These are phyloP conservation scores for Periconia digitata DNA, from an alignment of 2,329 filamentous ascomycete genomes.

Conservation along the genomic window DNA sequence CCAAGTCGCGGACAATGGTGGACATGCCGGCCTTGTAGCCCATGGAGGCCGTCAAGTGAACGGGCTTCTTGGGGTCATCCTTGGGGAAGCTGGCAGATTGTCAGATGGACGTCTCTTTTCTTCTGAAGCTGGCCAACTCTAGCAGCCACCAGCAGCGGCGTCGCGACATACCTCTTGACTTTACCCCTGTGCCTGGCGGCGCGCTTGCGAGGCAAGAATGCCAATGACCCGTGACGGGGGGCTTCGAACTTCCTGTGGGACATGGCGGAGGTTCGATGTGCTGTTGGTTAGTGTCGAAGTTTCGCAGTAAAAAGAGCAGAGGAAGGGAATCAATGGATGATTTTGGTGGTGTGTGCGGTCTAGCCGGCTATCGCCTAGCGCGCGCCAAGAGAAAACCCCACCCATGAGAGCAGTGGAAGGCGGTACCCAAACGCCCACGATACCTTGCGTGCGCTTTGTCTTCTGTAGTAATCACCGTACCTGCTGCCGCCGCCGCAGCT, in stretches of 20 bases:
- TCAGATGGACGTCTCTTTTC: too few species aligned
- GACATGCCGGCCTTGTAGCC: conserved; percentile 99
- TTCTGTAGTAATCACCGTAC: too few species aligned
- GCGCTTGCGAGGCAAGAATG: conserved; percentile 70
- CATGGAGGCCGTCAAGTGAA: conserved; percentile 97
- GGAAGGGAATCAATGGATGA: conserved; percentile 3
- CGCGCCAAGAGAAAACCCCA: neutral
- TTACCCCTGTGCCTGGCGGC: conserved; percentile 92
- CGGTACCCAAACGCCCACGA: conserved; percentile 6
- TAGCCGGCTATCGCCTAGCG: neutral
- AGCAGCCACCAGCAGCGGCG: too few species aligned
- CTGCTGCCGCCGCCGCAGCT: conserved; percentile 22
- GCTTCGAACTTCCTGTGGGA: conserved; percentile 76
- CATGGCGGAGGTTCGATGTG: conserved; percentile 43
- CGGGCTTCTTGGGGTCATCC: conserved; percentile 99
- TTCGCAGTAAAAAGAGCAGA: conserved; percentile 19
- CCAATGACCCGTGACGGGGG: conserved; percentile 83
- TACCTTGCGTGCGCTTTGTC: conserved; percentile 8
- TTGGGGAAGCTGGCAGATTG: conserved; percentile 80
- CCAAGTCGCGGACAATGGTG: conserved; percentile 98
- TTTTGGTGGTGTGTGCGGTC: conserved; percentile 4
- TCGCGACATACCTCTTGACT: conserved; percentile 87
- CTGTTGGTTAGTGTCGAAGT: conserved; percentile 40
- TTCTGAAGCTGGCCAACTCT: too few species aligned
- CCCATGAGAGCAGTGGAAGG: neutral